Evolutionary conservation across 768 basidiomycete genomes (phyloP), one percentile per base, ranked within the genome.

Genomic region (Pulveroboletus sp.): DNA sequence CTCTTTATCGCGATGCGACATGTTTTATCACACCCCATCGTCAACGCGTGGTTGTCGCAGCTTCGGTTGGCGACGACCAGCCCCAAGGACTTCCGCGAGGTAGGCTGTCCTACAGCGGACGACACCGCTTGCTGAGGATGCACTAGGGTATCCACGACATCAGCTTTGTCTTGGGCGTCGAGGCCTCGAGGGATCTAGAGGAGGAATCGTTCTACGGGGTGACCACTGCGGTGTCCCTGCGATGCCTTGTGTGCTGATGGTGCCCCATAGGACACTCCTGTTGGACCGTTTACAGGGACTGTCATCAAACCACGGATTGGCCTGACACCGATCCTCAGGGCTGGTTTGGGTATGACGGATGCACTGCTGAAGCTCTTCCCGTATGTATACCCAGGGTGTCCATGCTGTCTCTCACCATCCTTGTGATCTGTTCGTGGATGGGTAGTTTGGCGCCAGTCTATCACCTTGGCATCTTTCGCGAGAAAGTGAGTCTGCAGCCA

Each of bases 341-440:
- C 95, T 25, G 95, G 95, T 6, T 71, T 94, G 53, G 92, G 93
- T 16, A 94, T 98, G 92, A 80, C 87, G 1, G 91, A 95, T 58
- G 90, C 89, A 19, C 68, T 97, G 70, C 71, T 94, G 51, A 80
- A 80, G 45, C 73, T 94, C 43, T 95, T 94, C 68, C 94, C 93
- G 76, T 87, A 74, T 33, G 89, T 75, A 13, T 37, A 35, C 42
- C 37, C 8, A 13, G 20, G 20, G n/a, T 33, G 33, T 8, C 33
- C 16, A 16, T 33, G 14, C 27, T 11, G 27, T 23, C 53, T 47
- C 44, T 51, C 20, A 21, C 19, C 37, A 31, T 23, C 29, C 11
- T 37, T 12, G 17, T 38, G 29, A 37, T 51, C 35, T 35, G 17
- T 48, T 45, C 13, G n/a, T 31, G 45, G 34, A 23, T 6, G 35